Evolutionary conservation across 1,284 basidiomycete species (phyloP).

Genomic region (Cryptococcus deneoformans): DNA sequence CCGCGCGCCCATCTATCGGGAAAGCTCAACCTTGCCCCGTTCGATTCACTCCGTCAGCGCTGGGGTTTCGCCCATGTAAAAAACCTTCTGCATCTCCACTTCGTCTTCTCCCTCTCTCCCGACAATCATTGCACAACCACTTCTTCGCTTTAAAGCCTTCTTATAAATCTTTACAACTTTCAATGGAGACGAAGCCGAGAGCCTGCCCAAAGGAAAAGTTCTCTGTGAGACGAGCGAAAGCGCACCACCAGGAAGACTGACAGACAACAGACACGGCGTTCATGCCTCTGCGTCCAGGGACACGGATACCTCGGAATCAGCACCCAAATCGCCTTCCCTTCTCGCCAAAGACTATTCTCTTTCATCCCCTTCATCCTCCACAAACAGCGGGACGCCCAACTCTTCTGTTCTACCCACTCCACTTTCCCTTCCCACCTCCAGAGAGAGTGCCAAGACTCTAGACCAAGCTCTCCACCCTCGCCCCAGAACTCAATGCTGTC

Average conservation of each 20-base stretch:
- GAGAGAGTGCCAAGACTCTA: neutral
- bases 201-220: no score
- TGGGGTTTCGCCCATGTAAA: neutral
- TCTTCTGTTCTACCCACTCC: neutral
- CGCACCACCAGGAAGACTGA: no score
- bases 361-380: conserved; percentile 17
- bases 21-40: no score
- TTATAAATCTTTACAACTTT: no score
- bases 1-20: neutral
- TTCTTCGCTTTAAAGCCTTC: neutral
- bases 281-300: no score
- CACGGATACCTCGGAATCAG: no score
- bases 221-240: no score
- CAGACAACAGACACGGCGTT: no score
- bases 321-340: conserved; percentile 12
- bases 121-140: neutral
- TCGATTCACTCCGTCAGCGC: no score
- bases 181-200: no score
- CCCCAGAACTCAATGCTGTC: conserved; percentile 30
- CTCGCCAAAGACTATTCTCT: conserved; percentile 38
- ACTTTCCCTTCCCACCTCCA: neutral
- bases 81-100: neutral
- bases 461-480: conserved; percentile 26
- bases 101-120: neutral
- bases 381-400: conserved; percentile 2